Base-by-base conservation (phyloP, 2,329 filamentous ascomycete species). In the Trichoderma aggressivum region DNA sequence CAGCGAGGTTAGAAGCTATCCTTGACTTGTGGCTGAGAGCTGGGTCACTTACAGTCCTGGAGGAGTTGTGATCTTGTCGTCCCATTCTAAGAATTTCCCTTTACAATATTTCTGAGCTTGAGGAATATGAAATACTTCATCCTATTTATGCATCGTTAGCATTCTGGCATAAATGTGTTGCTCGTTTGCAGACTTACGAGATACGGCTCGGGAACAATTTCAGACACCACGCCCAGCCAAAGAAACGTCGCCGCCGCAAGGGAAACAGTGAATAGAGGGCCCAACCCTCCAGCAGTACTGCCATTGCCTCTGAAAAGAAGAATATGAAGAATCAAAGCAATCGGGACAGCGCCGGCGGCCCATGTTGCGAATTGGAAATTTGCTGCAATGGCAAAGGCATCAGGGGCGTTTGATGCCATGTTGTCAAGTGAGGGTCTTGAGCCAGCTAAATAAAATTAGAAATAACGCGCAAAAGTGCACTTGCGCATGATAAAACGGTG, bases 51-150 rank as follows among this genome's bases (percentile, higher is more conserved):
- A 94, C 83, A 99, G 83, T 39, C 94, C 96, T 0, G 96, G 95
- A 0, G 96, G 96, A 1, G 96, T 99, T 0, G 96, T 99, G 78
- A 99, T 96, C 80, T 98, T 99, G 72, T 95, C 91, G 81, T 99
- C 94, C 96, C 96, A 99, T 70, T 93, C 86, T 14, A 81, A 79
- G 83, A 91, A 97, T 68, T 87, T 87, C 12, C 91, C 90, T 53
- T 87, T 80, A 80, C 94, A 98, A 80, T 97, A 99, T 34, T 88
- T 89, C 77, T 97, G 93, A 0, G 94, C 94, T 81, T 99, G 96
- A 0, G 94, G 93, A 26, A 98, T 91, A 79, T 99, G 93, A 74
- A 96, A 97, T 34, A 94, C 84, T 78, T 97, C 93, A 79, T 97
- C 93, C 92, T 95, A 5, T 5, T 21, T 11, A 0, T 2, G 0